A percentile compares a stretch with the other conserved stretches of the same genome.
Conservation (phyloP, 1,284 basidiomycete species). For the Agroathelia rolfsii region DNA sequence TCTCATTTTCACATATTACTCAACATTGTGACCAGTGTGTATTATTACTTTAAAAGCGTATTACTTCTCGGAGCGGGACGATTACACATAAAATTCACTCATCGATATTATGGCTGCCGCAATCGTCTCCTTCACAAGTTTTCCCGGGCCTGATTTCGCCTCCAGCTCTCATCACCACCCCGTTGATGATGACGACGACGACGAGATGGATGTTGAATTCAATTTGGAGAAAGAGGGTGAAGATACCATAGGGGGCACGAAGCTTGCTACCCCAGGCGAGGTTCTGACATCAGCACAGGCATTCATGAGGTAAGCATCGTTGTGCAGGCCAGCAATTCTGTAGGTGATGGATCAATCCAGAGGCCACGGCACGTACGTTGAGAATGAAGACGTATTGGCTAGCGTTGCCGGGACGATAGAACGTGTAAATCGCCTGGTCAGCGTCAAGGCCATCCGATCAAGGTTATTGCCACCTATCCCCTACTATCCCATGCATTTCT, state of each 20-base stretch:
- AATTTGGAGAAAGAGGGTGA: slow-evolving; percentile 33
- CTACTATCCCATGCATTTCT: too few species aligned
- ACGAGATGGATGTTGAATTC: slow-evolving; percentile 34
- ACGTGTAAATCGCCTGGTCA: slow-evolving; percentile 92
- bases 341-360: slow-evolving; percentile 30
- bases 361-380: slow-evolving; percentile 91
- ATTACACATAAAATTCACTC: neutral
- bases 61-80: too few species aligned
- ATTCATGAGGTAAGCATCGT: slow-evolving; percentile 62
- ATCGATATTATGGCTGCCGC: neutral
- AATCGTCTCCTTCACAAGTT: slow-evolving; percentile 32
- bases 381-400: slow-evolving; percentile 77
- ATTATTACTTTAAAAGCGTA: too few species aligned
- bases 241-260: slow-evolving; percentile 26
- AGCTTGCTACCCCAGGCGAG: slow-evolving; percentile 64
- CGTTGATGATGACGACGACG: slow-evolving; percentile 15
- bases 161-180: slow-evolving; percentile 11
- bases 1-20: too few species aligned
- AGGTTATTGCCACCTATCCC: slow-evolving; percentile 51
- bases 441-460: slow-evolving; percentile 79
- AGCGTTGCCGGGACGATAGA: slow-evolving; percentile 89
- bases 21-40: too few species aligned
- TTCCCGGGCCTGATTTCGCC: slow-evolving; percentile 28
- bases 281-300: slow-evolving; percentile 64
- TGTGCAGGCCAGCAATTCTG: slow-evolving; percentile 6